Conservation (phyloP, 2,329 filamentous ascomycete genomes). For the Exophiala dermatitidis region DNA sequence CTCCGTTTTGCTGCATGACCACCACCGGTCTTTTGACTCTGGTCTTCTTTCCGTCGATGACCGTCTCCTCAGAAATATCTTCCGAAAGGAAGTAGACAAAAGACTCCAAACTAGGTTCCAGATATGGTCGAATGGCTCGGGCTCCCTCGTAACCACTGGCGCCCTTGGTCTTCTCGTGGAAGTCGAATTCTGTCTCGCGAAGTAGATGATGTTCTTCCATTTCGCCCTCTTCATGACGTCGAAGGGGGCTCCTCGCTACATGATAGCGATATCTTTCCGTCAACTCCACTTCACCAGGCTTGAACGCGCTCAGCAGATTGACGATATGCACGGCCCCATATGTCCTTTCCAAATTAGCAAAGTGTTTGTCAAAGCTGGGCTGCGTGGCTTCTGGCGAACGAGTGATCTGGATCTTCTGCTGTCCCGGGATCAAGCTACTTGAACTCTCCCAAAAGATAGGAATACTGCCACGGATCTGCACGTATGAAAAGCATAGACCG, state of each 20-base stretch:
- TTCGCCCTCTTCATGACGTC: constrained; percentile 46
- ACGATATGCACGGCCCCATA: constrained; percentile 91
- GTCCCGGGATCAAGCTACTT: constrained; percentile 76
- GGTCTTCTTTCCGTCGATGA: constrained; percentile 36
- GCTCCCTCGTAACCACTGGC: constrained; percentile 84
- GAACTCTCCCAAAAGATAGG: constrained; percentile 97
- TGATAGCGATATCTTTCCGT: constrained; percentile 73
- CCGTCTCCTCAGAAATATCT: constrained; percentile 51
- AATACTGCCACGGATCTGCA: constrained; percentile 84
- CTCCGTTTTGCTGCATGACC: constrained; percentile 84
- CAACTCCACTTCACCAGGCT: constrained; percentile 77
- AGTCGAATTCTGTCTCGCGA: constrained; percentile 83
- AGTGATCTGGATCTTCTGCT: constrained; percentile 90
- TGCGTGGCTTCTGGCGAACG: constrained; percentile 84
- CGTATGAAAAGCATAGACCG: constrained; percentile 79
- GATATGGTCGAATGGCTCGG: constrained; percentile 70
- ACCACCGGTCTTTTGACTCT: constrained; percentile 47
- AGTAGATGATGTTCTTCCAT: constrained; percentile 62
- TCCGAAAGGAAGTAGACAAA: constrained; percentile 92
- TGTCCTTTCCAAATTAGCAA: constrained; percentile 72
- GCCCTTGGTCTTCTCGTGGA: constrained; percentile 86
- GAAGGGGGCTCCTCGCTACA: constrained; percentile 66
- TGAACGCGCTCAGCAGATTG: constrained; percentile 86
- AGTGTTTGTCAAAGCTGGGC: constrained; percentile 91
- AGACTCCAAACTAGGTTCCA: constrained; percentile 69